Base-by-base conservation (phyloP, 73 alveolate species). In the Paramecium biaurelia region DNA sequence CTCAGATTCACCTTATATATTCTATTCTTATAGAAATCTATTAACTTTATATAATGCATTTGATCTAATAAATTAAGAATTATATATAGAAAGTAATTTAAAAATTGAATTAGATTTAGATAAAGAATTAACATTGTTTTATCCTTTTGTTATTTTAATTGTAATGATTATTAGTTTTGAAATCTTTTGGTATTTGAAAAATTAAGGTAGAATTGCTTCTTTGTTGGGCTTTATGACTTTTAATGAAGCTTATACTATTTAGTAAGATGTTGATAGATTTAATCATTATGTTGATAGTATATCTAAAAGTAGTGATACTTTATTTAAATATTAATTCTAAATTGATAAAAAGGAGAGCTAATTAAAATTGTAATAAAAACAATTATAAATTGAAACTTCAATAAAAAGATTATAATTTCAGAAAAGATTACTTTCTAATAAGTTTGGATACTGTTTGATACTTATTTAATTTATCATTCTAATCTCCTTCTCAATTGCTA, bases 1-100 rank as follows among this genome's bases (percentile, higher is more conserved):
- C 8, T 79, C 90, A 79, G 90, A 79, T 79, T 79, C 90, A 24
- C 90, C 90, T 18, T 79, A 79, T 47, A 79, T 79, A 15, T 79
- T 43, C 30, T 79, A 42, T 45, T 79, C 90, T 18, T 79, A 79
- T 15, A 79, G 90, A 79, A 79, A 79, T 47, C 43, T 79, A 47
- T 24, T 79, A 43, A 41, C 90, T 24, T 12, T 79, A 11, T 79
- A 79, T 79, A n/a, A 79, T 79, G 45, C 90, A 20, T 79, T 79
- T 45, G 90, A 79, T 79, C 30, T 14, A 18, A 23, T 79, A 47
- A 79, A 79, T 79, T 32, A 20, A 23, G 74, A 43, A 9, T 38
- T 41, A 45, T 79, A 79, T 20, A 2, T 20, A 18, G 7, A 79
- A 24, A 43, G 53, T 24, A 30, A 24, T 37, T 14, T 21, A 15